Percentiles rank a stretch among this genome's conserved stretches.
phyloP scores from a whole-genome alignment of 2,329 filamentous ascomycete genomes.

The Neoarthrinium moseri region DNA sequence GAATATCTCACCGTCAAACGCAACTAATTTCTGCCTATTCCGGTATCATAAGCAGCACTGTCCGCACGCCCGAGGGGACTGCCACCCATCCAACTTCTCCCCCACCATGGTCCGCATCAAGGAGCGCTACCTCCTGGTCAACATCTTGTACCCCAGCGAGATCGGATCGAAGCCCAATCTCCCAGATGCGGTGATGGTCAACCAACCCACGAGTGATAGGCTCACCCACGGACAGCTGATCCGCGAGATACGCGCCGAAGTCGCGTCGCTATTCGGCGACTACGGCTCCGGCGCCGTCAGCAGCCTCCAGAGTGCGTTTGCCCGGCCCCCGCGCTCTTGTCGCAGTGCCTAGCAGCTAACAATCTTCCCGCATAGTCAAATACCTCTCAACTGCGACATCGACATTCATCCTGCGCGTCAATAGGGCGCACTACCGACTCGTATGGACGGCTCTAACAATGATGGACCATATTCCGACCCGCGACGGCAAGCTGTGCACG shows the following conservation, averaged over 20 bases:
- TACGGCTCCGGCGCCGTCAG: slow-evolving; percentile 73
- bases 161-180: slow-evolving; percentile 35
- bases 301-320: slow-evolving; percentile 61
- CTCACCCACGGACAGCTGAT: slow-evolving; percentile 66
- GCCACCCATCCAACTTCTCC: neutral
- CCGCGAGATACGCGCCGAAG: slow-evolving; percentile 67
- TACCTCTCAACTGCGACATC: slow-evolving; percentile 91
- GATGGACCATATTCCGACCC: slow-evolving; percentile 66
- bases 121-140: slow-evolving; percentile 91
- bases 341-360: slow-evolving; percentile 25
- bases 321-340: neutral
- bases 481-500: slow-evolving; percentile 65
- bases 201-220: slow-evolving; percentile 73
- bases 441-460: slow-evolving; percentile 89
- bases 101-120: slow-evolving; percentile 87
- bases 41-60: neutral
- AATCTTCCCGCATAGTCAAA: slow-evolving; percentile 65
- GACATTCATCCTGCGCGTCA: slow-evolving; percentile 85
- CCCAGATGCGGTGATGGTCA: slow-evolving; percentile 68
- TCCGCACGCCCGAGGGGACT: neutral
- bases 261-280: slow-evolving; percentile 79
- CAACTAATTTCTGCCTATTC: neutral
- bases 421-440: slow-evolving; percentile 78
- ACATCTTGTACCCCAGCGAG: slow-evolving; percentile 80
- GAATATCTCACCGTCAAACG: neutral